These are phyloP conservation scores for Trametes coccinea DNA, from an alignment of 768 basidiomycete genomes.

Conservation along the genomic window DNA sequence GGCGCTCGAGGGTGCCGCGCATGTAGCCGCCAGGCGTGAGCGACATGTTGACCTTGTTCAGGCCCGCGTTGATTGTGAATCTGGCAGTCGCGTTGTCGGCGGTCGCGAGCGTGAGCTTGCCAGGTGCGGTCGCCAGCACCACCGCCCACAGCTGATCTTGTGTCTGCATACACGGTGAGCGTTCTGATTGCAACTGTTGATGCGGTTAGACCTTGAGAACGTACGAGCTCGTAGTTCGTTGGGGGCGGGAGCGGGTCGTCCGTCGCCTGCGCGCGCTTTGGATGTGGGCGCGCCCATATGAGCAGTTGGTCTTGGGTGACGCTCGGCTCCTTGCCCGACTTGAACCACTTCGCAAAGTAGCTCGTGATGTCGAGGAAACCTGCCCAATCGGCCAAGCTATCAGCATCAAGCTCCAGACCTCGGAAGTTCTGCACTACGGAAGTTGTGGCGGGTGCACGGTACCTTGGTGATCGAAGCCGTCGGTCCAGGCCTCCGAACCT, in stretches of 20 bases:
- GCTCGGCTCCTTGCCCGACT: constrained; percentile 60
- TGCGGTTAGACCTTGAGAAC: constrained; percentile 9
- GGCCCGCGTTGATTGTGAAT: constrained; percentile 46
- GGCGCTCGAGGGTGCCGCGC: constrained; percentile 53
- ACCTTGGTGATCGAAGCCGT: constrained; percentile 40
- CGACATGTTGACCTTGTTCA: constrained; percentile 60
- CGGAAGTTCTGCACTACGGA: no score
- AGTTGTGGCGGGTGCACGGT: constrained; percentile 28
- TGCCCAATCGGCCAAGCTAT: constrained; percentile 20
- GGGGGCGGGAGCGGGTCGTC: constrained; percentile 50
- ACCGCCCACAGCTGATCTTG: constrained; percentile 68
- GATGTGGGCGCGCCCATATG: constrained; percentile 63
- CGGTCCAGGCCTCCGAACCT: constrained; percentile 38
- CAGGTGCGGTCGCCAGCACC: constrained; percentile 54
- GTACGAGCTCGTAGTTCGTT: constrained; percentile 52
- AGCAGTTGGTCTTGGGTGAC: constrained; percentile 49
- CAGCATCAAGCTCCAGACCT: constrained; percentile 16
- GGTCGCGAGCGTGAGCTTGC: constrained; percentile 52
- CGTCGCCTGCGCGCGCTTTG: constrained; percentile 41
- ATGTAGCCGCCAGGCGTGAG: constrained; percentile 55
- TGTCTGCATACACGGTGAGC: constrained; percentile 7
- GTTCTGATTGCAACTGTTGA: no score
- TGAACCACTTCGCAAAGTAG: constrained; percentile 59
- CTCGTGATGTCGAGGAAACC: constrained; percentile 60
- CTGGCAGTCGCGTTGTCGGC: constrained; percentile 38